Conservation (phyloP, 345 rosid genomes). For the Lepidium sativum region DNA sequence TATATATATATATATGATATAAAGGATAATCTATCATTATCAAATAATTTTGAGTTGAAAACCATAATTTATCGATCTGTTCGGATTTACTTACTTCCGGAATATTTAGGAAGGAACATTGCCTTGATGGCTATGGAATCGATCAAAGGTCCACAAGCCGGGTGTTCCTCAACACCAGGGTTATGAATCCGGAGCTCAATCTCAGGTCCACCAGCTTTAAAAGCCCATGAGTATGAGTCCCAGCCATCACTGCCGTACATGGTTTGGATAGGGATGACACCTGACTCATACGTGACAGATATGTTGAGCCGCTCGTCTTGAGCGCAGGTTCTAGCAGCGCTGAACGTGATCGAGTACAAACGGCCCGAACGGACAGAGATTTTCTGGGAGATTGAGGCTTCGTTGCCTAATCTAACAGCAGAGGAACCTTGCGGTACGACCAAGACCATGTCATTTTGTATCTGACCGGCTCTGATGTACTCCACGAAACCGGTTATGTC, state of each 20-base stretch:
- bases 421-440: conserved; percentile 64
- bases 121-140: conserved; percentile 57
- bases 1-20: no score
- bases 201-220: conserved; percentile 37
- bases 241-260: conserved; percentile 78
- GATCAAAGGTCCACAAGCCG: conserved; percentile 79
- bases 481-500: conserved; percentile 66
- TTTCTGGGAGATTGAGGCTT: conserved; percentile 62
- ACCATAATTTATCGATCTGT: neutral
- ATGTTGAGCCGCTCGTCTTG: conserved; percentile 73
- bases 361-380: conserved; percentile 35
- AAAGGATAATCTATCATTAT: no score
- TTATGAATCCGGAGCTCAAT: conserved; percentile 57
- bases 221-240: conserved; percentile 82
- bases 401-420: conserved; percentile 75
- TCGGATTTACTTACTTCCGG: conserved; percentile 26
- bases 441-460: conserved; percentile 79
- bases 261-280: conserved; percentile 72
- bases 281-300: conserved; percentile 64
- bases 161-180: conserved; percentile 61
- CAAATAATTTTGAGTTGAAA: no score
- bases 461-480: conserved; percentile 85
- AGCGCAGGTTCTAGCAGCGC: conserved; percentile 73
- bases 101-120: conserved; percentile 38
- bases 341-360: conserved; percentile 59